phyloP scores from a whole-genome alignment of 2,329 filamentous ascomycete species.

The Fusarium palustre region DNA sequence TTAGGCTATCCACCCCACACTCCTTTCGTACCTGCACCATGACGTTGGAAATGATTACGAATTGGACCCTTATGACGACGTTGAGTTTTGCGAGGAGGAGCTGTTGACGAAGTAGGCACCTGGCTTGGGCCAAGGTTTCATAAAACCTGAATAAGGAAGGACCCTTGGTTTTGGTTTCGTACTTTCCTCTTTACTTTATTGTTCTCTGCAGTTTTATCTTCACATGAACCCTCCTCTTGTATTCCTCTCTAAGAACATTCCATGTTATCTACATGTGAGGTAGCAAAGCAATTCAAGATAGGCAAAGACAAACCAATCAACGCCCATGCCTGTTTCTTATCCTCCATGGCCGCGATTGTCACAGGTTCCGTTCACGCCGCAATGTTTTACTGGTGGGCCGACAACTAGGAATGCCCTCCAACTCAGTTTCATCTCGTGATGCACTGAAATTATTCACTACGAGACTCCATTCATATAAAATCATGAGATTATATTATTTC shows the following conservation, averaged over 20 bases:
- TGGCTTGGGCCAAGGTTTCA: background rate
- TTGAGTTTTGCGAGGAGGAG: conserved; percentile 16
- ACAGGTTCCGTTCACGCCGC: conserved; percentile 9
- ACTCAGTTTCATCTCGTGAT: background rate
- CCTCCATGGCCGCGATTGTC: background rate
- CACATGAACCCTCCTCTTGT: background rate
- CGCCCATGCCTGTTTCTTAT: conserved; percentile 1
- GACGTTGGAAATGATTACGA: conserved; percentile 25
- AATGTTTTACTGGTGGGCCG: conserved; percentile 27
- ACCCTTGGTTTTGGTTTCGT: background rate
- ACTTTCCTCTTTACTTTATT: background rate
- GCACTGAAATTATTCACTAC: background rate
- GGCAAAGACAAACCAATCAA: conserved; percentile 4
- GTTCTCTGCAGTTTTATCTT: background rate
- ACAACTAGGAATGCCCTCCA: background rate
- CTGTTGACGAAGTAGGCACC: background rate
- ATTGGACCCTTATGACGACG: conserved; percentile 42
- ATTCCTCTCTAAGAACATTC: background rate
- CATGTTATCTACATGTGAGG: background rate
- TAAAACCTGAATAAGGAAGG: conserved; percentile 17
- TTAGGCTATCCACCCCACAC: background rate
- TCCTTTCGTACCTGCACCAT: conserved; percentile 33
- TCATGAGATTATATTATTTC: conserved; percentile 3
- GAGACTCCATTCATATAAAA: background rate
- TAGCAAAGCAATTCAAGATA: background rate